Evolutionary conservation across 2,329 filamentous ascomycete genomes (phyloP).

Genomic region (Cordyceps tenuipes): DNA sequence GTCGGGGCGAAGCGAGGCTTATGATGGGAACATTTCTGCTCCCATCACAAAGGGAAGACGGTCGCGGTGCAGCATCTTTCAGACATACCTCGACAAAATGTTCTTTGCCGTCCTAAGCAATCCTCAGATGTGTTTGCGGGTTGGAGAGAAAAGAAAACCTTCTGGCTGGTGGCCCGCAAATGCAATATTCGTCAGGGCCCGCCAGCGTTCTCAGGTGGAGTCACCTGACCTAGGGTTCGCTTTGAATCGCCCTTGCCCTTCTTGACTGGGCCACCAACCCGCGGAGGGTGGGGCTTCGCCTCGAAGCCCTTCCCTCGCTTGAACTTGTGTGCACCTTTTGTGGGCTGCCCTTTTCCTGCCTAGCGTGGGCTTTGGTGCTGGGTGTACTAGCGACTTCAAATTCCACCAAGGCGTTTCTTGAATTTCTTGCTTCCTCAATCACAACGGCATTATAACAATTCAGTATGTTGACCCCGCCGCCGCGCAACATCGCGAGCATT

Average conservation of each 20-base stretch:
- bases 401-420: constrained; percentile 9
- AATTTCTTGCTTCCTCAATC: constrained; percentile 12
- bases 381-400: constrained; percentile 12
- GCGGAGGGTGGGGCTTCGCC: constrained; percentile 12
- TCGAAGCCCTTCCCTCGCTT: constrained; percentile 2
- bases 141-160: constrained; percentile 17
- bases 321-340: neutral
- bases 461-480: constrained; percentile 14
- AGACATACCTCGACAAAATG: constrained; percentile 56
- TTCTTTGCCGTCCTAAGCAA: constrained; percentile 56
- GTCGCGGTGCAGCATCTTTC: constrained; percentile 37
- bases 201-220: constrained; percentile 13
- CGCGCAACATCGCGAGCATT: neutral
- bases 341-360: neutral
- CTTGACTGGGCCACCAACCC: neutral
- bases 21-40: constrained; percentile 17
- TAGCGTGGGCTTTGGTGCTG: neutral
- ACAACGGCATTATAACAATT: constrained; percentile 11
- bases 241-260: constrained; percentile 16
- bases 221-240: constrained; percentile 25
- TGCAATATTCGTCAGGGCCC: constrained; percentile 13
- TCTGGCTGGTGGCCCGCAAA: constrained; percentile 19
- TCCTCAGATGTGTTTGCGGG: constrained; percentile 43
- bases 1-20: constrained; percentile 3
- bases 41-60: constrained; percentile 20